Evolutionary conservation across 2,329 filamentous ascomycete species (phyloP).

Genomic region (Fusarium graminum): DNA sequence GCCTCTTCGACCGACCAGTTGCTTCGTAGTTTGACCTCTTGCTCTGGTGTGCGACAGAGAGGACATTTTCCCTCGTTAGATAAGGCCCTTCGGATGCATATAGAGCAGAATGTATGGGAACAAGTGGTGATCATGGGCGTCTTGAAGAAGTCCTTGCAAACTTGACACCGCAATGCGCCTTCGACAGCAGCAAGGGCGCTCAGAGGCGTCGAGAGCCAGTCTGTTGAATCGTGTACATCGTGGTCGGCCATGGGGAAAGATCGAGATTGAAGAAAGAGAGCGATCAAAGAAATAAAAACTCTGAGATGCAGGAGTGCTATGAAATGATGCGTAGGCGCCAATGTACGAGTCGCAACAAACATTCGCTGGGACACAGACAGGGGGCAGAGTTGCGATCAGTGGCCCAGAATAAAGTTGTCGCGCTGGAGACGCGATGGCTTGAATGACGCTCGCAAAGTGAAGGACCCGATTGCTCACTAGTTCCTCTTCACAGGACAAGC

Average conservation of each 20-base stretch:
- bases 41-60: constrained; percentile 80
- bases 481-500: background rate
- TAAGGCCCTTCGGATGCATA: constrained; percentile 91
- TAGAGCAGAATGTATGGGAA: constrained; percentile 94
- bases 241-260: constrained; percentile 49
- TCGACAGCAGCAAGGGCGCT: constrained; percentile 78
- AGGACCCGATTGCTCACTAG: constrained; percentile 18
- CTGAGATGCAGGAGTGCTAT: background rate
- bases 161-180: constrained; percentile 88
- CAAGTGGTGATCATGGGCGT: constrained; percentile 97
- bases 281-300: background rate
- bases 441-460: constrained; percentile 27
- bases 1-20: constrained; percentile 90
- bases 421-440: constrained; percentile 43
- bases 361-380: constrained; percentile 9
- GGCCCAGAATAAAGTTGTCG: constrained; percentile 35
- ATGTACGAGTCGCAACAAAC: background rate
- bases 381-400: constrained; percentile 1
- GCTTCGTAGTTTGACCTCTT: constrained; percentile 85
- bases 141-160: constrained; percentile 97
- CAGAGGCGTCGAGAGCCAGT: constrained; percentile 82
- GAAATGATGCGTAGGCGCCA: background rate
- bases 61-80: constrained; percentile 89
- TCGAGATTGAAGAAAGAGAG: background rate
- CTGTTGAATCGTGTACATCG: constrained; percentile 80